Base-by-base conservation (phyloP, 495 filamentous ascomycete genomes). In the Filosporella fistucella region DNA sequence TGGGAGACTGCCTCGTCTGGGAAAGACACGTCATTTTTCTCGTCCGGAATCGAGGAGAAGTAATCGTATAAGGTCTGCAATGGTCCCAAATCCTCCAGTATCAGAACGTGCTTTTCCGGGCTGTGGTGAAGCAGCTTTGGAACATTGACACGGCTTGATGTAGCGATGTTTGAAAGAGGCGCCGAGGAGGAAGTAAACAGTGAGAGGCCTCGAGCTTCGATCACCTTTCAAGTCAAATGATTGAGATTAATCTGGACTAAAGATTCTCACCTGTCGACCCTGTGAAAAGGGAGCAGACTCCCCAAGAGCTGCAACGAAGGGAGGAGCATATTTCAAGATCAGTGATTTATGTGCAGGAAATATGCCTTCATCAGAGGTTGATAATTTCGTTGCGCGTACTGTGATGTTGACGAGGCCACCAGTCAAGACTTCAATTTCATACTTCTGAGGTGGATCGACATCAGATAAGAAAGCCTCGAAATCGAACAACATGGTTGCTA, bases 401-500 rank as follows among this genome's bases (percentile, higher is more conserved):
- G 32, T 35, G 12, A n/a, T 13, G 32, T 35, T 35, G 18, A 35
- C 32, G 13, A 35, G 18, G 18, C 32, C 32, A 17, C 32, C 32
- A 35, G 32, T 35, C 32, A 35, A 17, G 4, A 17, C 13, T 17
- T 35, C 5, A n/a, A 4, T 14, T 35, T 35, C 4, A n/a, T 35
- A 35, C 18, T 35, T 35, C 18, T 35, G 32, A 5, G 4, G 18
- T 14, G 4, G 4, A n/a, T 35, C 32, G 32, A 35, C 18, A 13
- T 35, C 18, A 13, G 32, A 4, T 13, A 35, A 17, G 32, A 35
- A 35, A 35, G 18, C 13, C 32, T 35, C 32, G 32, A 35, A 35
- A n/a, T 35, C 32, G 32, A 35, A 35, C 32, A 35, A 17, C 32
- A 35, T 35, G n/a, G 32, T 35, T n/a, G n/a, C n/a, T n/a, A n/a